Conservation (phyloP, 2,329 filamentous ascomycete species). For the Raffaelea albimanens region DNA sequence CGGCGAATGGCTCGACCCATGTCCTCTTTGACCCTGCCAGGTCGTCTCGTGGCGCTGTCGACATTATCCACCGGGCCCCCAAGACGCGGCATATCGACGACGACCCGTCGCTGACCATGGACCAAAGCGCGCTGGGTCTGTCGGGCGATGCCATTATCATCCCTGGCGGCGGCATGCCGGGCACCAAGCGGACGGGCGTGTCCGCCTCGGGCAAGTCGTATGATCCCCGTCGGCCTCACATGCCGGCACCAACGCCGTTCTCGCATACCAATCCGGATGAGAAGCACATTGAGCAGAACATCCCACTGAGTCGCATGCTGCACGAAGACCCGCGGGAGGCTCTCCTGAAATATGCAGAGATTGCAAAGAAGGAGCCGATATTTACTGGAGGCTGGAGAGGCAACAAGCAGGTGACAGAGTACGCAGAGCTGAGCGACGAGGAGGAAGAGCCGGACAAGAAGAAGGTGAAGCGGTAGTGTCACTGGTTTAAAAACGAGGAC, state of each 20-base stretch:
- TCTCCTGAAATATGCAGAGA: conserved; percentile 86
- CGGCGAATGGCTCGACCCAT: conserved; percentile 81
- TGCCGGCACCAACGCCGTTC: conserved; percentile 80
- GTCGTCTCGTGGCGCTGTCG: conserved; percentile 71
- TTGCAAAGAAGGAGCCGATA: conserved; percentile 83
- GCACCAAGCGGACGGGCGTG: conserved; percentile 51
- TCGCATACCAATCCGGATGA: conserved; percentile 84
- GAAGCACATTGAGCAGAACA: conserved; percentile 77
- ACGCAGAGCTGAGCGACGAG: conserved; percentile 81
- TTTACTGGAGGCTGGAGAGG: conserved; percentile 91
- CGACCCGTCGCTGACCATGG: conserved; percentile 77
- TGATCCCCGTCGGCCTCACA: conserved; percentile 77
- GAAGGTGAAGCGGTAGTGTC: conserved; percentile 38
- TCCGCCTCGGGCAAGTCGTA: conserved; percentile 66
- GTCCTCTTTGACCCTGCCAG: conserved; percentile 83
- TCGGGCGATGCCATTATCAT: conserved; percentile 75
- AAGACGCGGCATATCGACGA: conserved; percentile 96
- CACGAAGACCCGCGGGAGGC: conserved; percentile 95
- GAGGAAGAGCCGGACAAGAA: conserved; percentile 58
- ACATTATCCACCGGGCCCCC: conserved; percentile 85
- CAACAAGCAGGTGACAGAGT: conserved; percentile 88
- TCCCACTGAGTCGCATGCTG: conserved; percentile 83
- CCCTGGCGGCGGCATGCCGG: conserved; percentile 48
- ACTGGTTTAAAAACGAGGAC: no score
- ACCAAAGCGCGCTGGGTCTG: conserved; percentile 66